These are phyloP conservation scores for Vararia minispora DNA, from an alignment of 768 basidiomycete genomes.

Conservation along the genomic window DNA sequence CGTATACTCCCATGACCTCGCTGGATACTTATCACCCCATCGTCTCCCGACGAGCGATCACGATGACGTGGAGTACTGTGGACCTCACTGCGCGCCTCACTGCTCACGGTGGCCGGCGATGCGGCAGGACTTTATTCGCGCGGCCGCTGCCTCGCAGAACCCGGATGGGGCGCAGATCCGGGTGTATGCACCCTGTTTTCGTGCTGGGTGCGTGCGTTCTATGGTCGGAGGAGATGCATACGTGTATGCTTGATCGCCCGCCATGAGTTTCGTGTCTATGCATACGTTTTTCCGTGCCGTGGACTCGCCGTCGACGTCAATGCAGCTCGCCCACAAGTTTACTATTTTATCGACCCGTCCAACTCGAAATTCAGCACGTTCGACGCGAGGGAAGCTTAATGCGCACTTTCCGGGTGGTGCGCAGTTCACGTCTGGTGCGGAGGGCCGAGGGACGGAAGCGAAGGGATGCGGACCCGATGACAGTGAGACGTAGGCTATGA, in stretches of 20 bases:
- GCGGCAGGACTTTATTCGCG: conserved; percentile 27
- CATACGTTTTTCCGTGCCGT: too few relatives aligned
- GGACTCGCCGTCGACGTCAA: too few relatives aligned
- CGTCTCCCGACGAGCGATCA: conserved; percentile 29
- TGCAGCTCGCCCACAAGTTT: conserved; percentile 9
- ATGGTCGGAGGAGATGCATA: too few relatives aligned
- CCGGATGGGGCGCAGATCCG: conserved; percentile 29
- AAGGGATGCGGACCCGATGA: too few relatives aligned
- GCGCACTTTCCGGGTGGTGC: conserved; percentile 40
- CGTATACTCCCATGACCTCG: too few relatives aligned
- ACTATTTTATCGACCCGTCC: conserved; percentile 13
- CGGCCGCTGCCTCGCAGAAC: conserved; percentile 22
- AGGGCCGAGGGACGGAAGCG: too few relatives aligned
- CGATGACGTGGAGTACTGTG: conserved; percentile 28
- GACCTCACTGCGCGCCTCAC: conserved; percentile 15
- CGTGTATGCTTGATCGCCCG: too few relatives aligned
- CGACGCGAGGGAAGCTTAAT: conserved; percentile 40
- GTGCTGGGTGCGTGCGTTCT: background rate
- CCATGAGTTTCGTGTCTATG: too few relatives aligned
- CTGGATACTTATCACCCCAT: too few relatives aligned
- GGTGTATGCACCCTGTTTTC: conserved; percentile 14
- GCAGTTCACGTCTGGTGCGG: conserved; percentile 39
- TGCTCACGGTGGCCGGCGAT: conserved; percentile 23
- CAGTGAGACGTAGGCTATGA: too few relatives aligned
- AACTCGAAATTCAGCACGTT: too few relatives aligned